Evolutionary conservation across 2,329 filamentous ascomycete species (phyloP).

Genomic region (Sclerotinia sclerotiorum): DNA sequence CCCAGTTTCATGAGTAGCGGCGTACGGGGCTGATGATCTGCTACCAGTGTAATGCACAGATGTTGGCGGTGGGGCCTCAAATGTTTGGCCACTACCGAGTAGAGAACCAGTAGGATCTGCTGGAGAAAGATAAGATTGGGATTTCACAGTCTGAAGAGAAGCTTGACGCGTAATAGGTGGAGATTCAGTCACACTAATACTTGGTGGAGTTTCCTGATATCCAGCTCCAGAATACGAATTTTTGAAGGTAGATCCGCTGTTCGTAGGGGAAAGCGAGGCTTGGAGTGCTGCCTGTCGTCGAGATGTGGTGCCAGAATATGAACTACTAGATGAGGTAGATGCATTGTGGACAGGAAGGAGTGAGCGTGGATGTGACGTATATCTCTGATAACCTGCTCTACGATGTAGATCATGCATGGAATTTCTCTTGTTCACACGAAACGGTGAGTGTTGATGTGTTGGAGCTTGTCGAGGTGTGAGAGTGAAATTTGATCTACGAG

Average conservation of each 20-base stretch:
- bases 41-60: not conserved
- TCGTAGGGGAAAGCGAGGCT: not conserved
- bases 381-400: no score
- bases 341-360: not conserved
- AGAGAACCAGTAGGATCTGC: not conserved
- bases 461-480: not conserved
- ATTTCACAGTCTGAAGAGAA: not conserved
- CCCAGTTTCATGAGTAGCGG: not conserved
- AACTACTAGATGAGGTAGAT: not conserved
- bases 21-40: not conserved
- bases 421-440: no score
- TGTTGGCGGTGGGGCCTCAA: not conserved
- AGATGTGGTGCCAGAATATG: not conserved
- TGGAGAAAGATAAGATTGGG: no score
- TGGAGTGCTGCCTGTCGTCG: rapidly evolving
- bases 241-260: not conserved
- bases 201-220: not conserved
- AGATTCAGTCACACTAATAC: not conserved
- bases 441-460: no score
- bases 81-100: not conserved
- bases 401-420: no score
- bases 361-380: not conserved
- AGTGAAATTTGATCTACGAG: not conserved
- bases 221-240: not conserved
- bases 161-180: not conserved